Conservation (phyloP, 192 early-diverging fungal species). For the Paraglomus brasilianum region DNA sequence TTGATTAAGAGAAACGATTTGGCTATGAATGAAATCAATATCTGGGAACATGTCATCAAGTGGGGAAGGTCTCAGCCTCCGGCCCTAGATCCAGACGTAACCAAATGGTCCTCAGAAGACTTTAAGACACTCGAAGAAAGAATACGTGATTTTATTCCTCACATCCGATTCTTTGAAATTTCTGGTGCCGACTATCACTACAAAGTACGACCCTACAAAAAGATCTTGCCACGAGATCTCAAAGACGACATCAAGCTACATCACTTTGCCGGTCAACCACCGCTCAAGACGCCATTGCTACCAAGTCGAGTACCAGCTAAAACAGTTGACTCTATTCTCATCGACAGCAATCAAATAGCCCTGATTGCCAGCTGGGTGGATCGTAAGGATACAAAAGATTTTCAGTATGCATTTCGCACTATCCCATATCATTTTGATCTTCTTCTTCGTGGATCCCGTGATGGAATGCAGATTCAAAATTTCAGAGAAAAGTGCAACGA, state of each 20-base stretch:
- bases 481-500: neutral
- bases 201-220: neutral
- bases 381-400: too few species aligned
- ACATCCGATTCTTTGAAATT: slow-evolving; percentile 7
- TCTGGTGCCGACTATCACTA: neutral
- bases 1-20: neutral
- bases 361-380: slow-evolving; percentile 2
- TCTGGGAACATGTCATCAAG: slow-evolving; percentile 2
- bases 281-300: neutral
- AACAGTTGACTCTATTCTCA: too few species aligned
- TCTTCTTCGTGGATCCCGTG: slow-evolving; percentile 1
- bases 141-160: neutral
- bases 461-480: neutral
- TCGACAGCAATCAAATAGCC: neutral
- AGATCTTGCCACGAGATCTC: neutral
- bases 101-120: neutral
- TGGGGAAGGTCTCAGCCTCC: neutral
- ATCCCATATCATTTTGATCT: neutral
- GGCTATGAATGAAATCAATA: neutral
- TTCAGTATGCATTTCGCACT: neutral
- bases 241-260: neutral
- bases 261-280: neutral
- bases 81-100: neutral
- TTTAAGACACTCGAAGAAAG: neutral
- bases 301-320: neutral